Evolutionary conservation across 2,329 filamentous ascomycete genomes (phyloP), one percentile per base, ranked within the genome.

Genomic region (Didymella lethalis): DNA sequence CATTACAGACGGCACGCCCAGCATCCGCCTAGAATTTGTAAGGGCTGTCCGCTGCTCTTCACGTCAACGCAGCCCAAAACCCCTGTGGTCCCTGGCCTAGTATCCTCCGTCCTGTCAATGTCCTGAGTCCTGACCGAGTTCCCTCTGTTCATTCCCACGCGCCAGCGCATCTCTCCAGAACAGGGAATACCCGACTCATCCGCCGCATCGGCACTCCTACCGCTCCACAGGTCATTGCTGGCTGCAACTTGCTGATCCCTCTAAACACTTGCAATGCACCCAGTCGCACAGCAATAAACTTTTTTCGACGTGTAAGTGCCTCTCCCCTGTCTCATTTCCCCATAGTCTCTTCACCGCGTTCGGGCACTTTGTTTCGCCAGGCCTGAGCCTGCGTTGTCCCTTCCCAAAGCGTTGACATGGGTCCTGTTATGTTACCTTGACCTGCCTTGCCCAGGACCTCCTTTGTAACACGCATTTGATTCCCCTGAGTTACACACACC

Each of bases 281-380:
- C 61, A 58, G 53, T 60, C 50, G 61, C 64, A 41, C 63, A 31
- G 55, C 68, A 61, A 68, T 66, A 62, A 55, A 63, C 51, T 62
- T 63, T 53, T 68, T 65, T 61, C 58, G 57, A 56, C 59, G 59
- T 72, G 71, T 75, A 23, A 59, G 56, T 59, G 18, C 50, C 40
- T 50, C 71, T 75, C 69, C 32, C 69, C 66, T 74, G 74, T 75
- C 68, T 75, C 66, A 71, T 75, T 68, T 73, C 65, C 66, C 65
- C 32, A n/a, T n/a, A 36, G 6, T n/a, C 32, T 16, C 56, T 64
- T 69, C 63, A 65, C 65, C 57, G 53, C 53, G 54, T 64, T 58
- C 58, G 53, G 64, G 59, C 62, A 55, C 69, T 75, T 73, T 75
- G 72, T 76, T 70, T 67, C 65, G 61, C 66, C 65, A 63, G 56